A percentile compares a stretch with the other conserved stretches of the same genome.
These are phyloP conservation scores for Choanephora cucurbitarum DNA, from an alignment of 371 early-diverging fungal genomes.

Conservation along the genomic window DNA sequence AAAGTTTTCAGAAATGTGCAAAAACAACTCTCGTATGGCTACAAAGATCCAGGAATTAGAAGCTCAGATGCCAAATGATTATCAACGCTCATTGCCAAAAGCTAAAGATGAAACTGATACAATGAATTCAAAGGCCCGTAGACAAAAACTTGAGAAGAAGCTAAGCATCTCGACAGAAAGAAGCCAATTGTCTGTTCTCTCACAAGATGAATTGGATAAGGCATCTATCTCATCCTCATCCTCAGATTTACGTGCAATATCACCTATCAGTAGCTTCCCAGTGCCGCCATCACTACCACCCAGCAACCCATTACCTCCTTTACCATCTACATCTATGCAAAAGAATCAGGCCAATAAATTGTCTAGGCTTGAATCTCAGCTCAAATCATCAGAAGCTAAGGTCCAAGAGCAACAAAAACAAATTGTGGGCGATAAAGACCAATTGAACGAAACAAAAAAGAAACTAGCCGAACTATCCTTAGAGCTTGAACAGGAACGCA, in stretches of 20 bases:
- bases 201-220: not conserved
- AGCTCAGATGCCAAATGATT: not conserved
- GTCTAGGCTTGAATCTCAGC: conserved; percentile 7
- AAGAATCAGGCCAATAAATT: not conserved
- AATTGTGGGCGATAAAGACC: not conserved
- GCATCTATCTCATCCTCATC: not conserved
- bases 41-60: not conserved
- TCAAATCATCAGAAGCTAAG: conserved; percentile 8
- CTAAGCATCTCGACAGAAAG: conserved; percentile 2
- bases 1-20: conserved; percentile 5
- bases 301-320: not conserved
- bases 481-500: conserved; percentile 11
- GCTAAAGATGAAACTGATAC: no score
- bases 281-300: not conserved
- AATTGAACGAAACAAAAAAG: not conserved
- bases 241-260: not conserved
- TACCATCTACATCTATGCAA: not conserved
- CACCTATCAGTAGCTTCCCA: not conserved
- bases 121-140: conserved; percentile 2
- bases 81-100: no score
- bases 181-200: not conserved
- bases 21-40: conserved; percentile 7
- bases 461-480: not conserved
- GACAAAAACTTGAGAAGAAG: conserved; percentile 1
- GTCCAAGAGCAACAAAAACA: conserved; percentile 9